A percentile compares a stretch with the other conserved stretches of the same genome.
These are phyloP conservation scores for Schizosaccharomyces japonicus DNA, from an alignment of 805 yeast genomes.

Conservation along the genomic window DNA sequence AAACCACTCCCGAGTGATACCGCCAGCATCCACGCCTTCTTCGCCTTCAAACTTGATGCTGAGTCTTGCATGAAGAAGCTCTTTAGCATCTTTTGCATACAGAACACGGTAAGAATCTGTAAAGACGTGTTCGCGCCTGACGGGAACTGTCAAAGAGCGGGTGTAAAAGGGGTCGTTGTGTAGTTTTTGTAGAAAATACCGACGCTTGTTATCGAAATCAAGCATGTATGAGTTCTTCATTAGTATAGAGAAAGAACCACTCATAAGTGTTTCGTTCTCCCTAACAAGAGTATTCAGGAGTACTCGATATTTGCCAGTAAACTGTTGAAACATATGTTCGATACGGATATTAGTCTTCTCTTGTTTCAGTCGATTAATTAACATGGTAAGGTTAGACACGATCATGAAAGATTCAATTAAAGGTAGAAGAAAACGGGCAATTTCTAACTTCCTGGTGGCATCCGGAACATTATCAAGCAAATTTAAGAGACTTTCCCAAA, in stretches of 20 bases:
- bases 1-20: conserved; percentile 92
- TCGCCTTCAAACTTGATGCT: conserved; percentile 78
- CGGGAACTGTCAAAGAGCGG: conserved; percentile 38
- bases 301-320: conserved; percentile 72
- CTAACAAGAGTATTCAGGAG: conserved; percentile 78
- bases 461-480: conserved; percentile 34
- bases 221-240: conserved; percentile 74
- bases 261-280: conserved; percentile 73
- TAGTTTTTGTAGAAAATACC: conserved; percentile 54
- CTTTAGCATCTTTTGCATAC: conserved; percentile 53
- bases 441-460: too few relatives aligned
- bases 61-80: conserved; percentile 44
- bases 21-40: conserved; percentile 95
- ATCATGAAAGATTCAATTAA: conserved; percentile 83
- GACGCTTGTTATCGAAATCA: conserved; percentile 83
- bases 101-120: conserved; percentile 68
- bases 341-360: conserved; percentile 24
- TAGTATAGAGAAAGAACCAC: conserved; percentile 80
- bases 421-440: conserved; percentile 65
- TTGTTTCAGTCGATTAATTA: conserved; percentile 16
- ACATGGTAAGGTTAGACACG: conserved; percentile 61
- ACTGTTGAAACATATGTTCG: conserved; percentile 38
- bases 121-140: conserved; percentile 76
- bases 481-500: conserved; percentile 43
- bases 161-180: conserved; percentile 21